Base-by-base conservation (phyloP, 768 basidiomycete species). In the Strobilomyces dryophilus region DNA sequence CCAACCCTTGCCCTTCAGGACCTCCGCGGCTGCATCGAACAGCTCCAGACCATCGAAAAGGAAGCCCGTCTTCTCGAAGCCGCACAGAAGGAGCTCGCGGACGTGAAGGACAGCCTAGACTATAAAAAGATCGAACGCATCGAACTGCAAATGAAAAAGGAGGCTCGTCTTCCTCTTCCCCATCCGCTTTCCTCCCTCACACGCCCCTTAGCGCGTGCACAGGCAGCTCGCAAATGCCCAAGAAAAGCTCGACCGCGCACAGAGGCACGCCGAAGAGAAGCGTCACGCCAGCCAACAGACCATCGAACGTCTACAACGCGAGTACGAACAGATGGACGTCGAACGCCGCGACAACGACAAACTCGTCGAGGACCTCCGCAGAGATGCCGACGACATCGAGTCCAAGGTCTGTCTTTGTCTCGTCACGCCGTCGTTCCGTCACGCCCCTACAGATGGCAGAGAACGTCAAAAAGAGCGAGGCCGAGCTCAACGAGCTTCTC, bases 161-260 rank as follows among this genome's bases (percentile, higher is more conserved):
- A 92, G 77, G 91, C 85, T 62, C 49, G 2, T 49, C 24, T 24
- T 20, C 29, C 32, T 37, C 18, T 36, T 24, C 17, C 24, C 31
- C 1, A 37, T 42, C 15, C 32, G 9, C 43, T n/a, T 24, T 29
- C 20, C 18, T 2, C 51, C 27, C 49, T 51, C 41, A 57, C 17
- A 15, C 5, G 1, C 34, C 14, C 54, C 26, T 21, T 56, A 95
- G 89, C 89, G 92, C 46, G 82, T 89, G n/a, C 74, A 80, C 56
- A 85, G 86, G 54, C 92, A 95, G 65, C 74, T 91, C 11, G 71
- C 75, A 8, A 92, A 94, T 66, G 93, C 93, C 5, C 78, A 82
- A 42, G 87, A 91, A 59, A 93, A 92, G 68, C 78, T 93, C 9
- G 83, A 87, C 51, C 81, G 89, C 26, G 86, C 88, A 1, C 84